Base-by-base conservation (phyloP, 2,329 filamentous ascomycete species). In the Sporothrix luriei region DNA sequence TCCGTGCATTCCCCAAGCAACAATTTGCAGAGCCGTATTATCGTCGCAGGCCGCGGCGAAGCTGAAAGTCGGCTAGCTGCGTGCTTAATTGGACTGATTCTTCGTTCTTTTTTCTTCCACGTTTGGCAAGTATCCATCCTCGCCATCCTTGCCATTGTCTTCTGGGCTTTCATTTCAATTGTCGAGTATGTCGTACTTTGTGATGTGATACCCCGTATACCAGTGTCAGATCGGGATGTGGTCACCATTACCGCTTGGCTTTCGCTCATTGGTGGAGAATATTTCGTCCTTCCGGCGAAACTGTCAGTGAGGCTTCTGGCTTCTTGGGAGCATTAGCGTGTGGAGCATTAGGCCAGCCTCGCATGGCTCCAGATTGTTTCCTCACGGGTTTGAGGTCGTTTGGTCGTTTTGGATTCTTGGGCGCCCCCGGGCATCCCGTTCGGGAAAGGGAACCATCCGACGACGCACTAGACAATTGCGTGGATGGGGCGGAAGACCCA, bases 261-360 rank as follows among this genome's bases (percentile, higher is more conserved):
- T 13, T 21, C 11, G 69, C 33, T 71, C 52, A 73, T 73, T 73
- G 71, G 71, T 66, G 71, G 71, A 73, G 70, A 71, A 71, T 71
- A 24, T 51, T 73, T 73, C 54, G 64, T 70, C 71, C 71, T 73
- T 67, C 55, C 43, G 29, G 62, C 62, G 21, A 61, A 67, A 66
- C 49, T 43, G 51, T 49, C 19, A n/a, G 16, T 26, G n/a, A 26
- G 46, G 21, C 40, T 40, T 46, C 43, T 64, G 46, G 21, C 40
- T 40, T 46, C 43, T 64, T 43, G 57, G 29, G 38, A 26, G 33
- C 59, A 46, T 61, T 72, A 72, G 71, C 68, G 68, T 64, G 71
- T 72, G 71, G 69, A 68, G 69, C 62, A 51, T 2, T 13, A 62
- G 33, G 55, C 69, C 61, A 69, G 54, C 70, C 62, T 61, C 52